These are phyloP conservation scores for Uronychia setigera DNA, from an alignment of 73 alveolate genomes.

Conservation along the genomic window DNA sequence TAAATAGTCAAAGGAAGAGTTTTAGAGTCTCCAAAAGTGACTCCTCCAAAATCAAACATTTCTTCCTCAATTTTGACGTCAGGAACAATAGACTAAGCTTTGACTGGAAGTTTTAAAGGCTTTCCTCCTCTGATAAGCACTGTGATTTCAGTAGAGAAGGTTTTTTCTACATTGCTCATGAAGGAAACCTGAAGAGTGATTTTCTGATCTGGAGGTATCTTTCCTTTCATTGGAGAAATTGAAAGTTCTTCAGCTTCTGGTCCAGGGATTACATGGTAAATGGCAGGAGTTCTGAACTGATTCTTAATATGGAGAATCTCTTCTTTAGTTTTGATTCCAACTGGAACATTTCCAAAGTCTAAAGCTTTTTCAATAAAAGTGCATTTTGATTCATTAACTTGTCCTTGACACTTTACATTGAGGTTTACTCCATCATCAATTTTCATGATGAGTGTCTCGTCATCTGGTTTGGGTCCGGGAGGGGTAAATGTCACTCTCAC, in stretches of 20 bases:
- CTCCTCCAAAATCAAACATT: slow-evolving; percentile 95
- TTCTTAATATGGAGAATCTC: slow-evolving; percentile 78
- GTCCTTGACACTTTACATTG: slow-evolving; percentile 84
- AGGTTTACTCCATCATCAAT: slow-evolving; percentile 87
- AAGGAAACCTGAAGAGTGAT: slow-evolving; percentile 84
- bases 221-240: slow-evolving; percentile 73
- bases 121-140: slow-evolving; percentile 96
- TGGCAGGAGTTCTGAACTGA: slow-evolving; percentile 77
- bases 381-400: slow-evolving; percentile 90
- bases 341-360: slow-evolving; percentile 84
- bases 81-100: slow-evolving; percentile 94
- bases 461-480: slow-evolving; percentile 87
- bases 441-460: slow-evolving; percentile 82
- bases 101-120: slow-evolving; percentile 82
- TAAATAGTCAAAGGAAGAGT: slow-evolving; percentile 58
- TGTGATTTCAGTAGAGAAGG: slow-evolving; percentile 86
- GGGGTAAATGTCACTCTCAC: slow-evolving; percentile 85
- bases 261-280: slow-evolving; percentile 62
- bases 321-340: slow-evolving; percentile 81
- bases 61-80: slow-evolving; percentile 91
- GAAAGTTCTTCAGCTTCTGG: slow-evolving; percentile 72
- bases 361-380: slow-evolving; percentile 65
- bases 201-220: slow-evolving; percentile 79
- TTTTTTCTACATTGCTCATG: slow-evolving; percentile 84
- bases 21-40: slow-evolving; percentile 89